These are phyloP conservation scores for Irpex rosettiformis DNA, from an alignment of 1,284 basidiomycete species.

Conservation along the genomic window DNA sequence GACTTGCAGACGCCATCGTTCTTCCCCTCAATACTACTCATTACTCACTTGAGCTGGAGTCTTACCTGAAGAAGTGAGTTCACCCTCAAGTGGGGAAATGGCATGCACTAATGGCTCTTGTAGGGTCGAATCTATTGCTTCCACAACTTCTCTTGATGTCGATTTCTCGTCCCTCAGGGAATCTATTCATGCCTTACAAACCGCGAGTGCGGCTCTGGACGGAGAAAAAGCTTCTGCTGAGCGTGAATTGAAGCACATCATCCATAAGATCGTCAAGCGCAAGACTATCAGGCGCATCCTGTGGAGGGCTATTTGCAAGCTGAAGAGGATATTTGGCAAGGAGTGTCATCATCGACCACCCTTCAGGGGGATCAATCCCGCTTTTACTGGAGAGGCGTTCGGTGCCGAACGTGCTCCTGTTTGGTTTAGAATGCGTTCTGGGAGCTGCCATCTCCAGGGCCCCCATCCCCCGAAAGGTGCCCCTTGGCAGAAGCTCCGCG, in stretches of 20 bases:
- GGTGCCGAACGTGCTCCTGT: conserved; percentile 23
- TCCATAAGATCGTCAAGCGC: conserved; percentile 31
- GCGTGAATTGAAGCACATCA: conserved; percentile 21
- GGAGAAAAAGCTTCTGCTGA: conserved; percentile 41
- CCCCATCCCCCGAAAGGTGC: neutral
- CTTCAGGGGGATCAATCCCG: conserved; percentile 1
- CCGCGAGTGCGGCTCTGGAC: conserved; percentile 56
- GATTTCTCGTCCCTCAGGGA: conserved; percentile 34
- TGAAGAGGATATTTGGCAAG: conserved; percentile 24
- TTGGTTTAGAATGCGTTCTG: conserved; percentile 16
- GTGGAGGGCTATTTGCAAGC: conserved; percentile 21
- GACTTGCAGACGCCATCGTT: conserved; percentile 55
- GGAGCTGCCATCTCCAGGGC: neutral
- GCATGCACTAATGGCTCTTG: no score
- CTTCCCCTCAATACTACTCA: conserved; percentile 77
- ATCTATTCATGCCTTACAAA: conserved; percentile 49
- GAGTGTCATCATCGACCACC: conserved; percentile 17
- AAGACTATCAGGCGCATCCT: conserved; percentile 22
- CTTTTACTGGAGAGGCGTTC: conserved; percentile 19
- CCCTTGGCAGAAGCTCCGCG: conserved; percentile 36
- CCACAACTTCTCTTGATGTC: conserved; percentile 7
- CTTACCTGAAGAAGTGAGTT: conserved; percentile 45
- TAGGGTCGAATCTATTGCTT: conserved; percentile 15
- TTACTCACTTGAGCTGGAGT: conserved; percentile 51
- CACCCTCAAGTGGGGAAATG: no score